Conservation (phyloP, 805 yeast genomes). For the Priceomyces melissophilus region DNA sequence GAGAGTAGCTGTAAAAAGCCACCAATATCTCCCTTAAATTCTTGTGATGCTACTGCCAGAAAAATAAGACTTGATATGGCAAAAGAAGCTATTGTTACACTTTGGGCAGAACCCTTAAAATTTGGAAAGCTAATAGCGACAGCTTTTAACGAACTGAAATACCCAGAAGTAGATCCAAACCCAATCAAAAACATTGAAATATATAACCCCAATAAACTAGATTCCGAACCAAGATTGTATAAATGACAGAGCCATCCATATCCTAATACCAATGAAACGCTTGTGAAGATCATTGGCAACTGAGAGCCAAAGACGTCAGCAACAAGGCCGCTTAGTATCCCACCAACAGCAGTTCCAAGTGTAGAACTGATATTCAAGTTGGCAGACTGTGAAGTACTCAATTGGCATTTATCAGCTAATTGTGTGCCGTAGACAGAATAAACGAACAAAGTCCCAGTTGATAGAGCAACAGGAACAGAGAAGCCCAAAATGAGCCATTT, state of each 20-base stretch:
- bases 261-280: conserved; percentile 21
- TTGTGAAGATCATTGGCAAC: conserved; percentile 27
- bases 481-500: conserved; percentile 23
- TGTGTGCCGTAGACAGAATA: conserved; percentile 32
- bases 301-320: conserved; percentile 34
- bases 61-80: conserved; percentile 31
- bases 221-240: conserved; percentile 17
- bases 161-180: conserved; percentile 30
- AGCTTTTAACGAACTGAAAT: conserved; percentile 32
- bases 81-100: conserved; percentile 34
- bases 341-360: conserved; percentile 32
- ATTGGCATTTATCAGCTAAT: conserved; percentile 26
- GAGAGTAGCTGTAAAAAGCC: conserved; percentile 22
- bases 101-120: conserved; percentile 33
- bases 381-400: conserved; percentile 25
- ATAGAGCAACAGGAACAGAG: conserved; percentile 30
- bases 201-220: conserved; percentile 13
- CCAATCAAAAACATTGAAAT: conserved; percentile 30
- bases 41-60: conserved; percentile 17
- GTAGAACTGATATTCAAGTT: conserved; percentile 30
- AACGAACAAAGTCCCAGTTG: conserved; percentile 33
- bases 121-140: conserved; percentile 30
- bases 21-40: conserved; percentile 20
- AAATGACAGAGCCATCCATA: conserved; percentile 25
- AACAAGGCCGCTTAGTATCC: conserved; percentile 27